Conservation (phyloP, 768 basidiomycete species). For the Russula abietina region DNA sequence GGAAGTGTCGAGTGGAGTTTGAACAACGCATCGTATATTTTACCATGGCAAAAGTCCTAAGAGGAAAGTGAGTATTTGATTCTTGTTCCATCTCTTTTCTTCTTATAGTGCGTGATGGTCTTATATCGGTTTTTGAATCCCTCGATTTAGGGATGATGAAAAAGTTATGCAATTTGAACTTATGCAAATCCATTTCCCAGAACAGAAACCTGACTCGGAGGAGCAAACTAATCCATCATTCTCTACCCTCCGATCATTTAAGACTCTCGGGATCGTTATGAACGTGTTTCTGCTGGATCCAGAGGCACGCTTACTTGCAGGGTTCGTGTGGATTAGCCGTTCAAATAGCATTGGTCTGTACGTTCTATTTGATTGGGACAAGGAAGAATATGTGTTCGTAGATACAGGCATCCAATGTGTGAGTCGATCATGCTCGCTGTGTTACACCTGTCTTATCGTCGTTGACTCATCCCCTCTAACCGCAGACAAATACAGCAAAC, state of each 20-base stretch:
- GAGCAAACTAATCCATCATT: slow-evolving; percentile 39
- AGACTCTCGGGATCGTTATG: slow-evolving; percentile 65
- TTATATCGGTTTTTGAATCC: background rate
- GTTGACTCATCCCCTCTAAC: background rate
- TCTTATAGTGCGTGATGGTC: background rate
- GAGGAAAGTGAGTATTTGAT: slow-evolving; percentile 18
- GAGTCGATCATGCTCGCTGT: slow-evolving; percentile 31
- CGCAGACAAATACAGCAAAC: slow-evolving; percentile 58
- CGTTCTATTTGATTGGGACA: slow-evolving; percentile 60
- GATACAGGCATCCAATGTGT: slow-evolving; percentile 73
- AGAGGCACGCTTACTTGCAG: slow-evolving; percentile 50
- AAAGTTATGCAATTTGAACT: slow-evolving; percentile 66
- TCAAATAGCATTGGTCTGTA: slow-evolving; percentile 55
- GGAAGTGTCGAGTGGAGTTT: slow-evolving; percentile 76
- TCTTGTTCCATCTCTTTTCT: background rate
- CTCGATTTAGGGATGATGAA: slow-evolving; percentile 36
- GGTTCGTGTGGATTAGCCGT: slow-evolving; percentile 61
- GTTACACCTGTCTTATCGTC: background rate
- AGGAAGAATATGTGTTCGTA: slow-evolving; percentile 61
- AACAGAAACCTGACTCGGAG: slow-evolving; percentile 24
- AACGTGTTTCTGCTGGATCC: slow-evolving; percentile 73
- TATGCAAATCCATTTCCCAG: slow-evolving; percentile 59
- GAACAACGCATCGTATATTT: slow-evolving; percentile 66
- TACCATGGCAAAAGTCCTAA: slow-evolving; percentile 48
- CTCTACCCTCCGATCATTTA: slow-evolving; percentile 55